Base-by-base conservation (phyloP, 2,329 filamentous ascomycete species). In the Cadophora sp. region DNA sequence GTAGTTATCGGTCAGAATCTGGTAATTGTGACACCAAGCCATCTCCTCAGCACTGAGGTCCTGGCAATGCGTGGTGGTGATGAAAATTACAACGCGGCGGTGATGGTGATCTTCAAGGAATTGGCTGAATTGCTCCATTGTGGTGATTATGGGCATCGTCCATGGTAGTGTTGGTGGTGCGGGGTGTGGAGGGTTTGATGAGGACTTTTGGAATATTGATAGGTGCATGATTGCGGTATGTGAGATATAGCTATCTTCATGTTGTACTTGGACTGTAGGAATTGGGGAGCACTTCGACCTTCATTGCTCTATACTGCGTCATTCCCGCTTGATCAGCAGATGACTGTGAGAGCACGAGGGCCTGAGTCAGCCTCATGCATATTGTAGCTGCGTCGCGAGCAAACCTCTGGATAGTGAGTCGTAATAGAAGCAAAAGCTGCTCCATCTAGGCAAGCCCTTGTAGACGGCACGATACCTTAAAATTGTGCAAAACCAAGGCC, bases 1-100 rank as follows among this genome's bases (percentile, higher is more conserved):
- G 60, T 60, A 62, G 22, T 61, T 48, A 56, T 66, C 59, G 20
- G 64, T 65, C 48, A 69, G 51, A 22, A 33, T 59, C 51, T 62
- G 61, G 48, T 69, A 69, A 11, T 66, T 58, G 30, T 62, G 53
- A 53, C 62, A 69, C 67, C 67, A 69, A 27, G 41, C 67, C 33
- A 59, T 50, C 33, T 65, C 67, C 33, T 66, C 59, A 50, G 43
- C 18, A 30, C 27, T 51, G n/a, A 51, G 59, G 30, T 62, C 58
- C 48, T 61, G 58, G 36, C 62, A 64, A 9, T 45, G 36, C 3
- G 67, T 48, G 13, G 67, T 69, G 4, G 59, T 51, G 47, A 65
- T 65, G 33, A 69, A 66, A 7, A 69, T 27, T 0, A 65, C 39
- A 3, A 62, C 51, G 16, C 56, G 66, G 2, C 50, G 64, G 22